Evolutionary conservation across 352 stramenopile species (phyloP), one percentile per base, ranked within the genome.

Genomic region (Phytophthora pluvialis): DNA sequence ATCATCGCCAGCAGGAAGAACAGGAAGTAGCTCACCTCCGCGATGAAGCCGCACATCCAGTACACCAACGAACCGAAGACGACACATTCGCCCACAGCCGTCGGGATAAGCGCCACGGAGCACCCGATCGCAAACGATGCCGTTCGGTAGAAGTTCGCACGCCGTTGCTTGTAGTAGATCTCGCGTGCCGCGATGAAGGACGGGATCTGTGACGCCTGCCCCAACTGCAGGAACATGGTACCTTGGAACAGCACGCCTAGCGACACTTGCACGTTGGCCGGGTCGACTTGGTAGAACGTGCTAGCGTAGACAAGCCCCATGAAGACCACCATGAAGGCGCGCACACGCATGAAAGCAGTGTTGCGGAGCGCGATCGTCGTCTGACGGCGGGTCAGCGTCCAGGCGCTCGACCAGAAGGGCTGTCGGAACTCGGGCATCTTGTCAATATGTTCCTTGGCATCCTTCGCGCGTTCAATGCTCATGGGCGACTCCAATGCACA

Each of bases 101-200:
- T 59, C 44, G 73, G 50, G n/a, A 76, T 42, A 21, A 54, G 50
- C 4, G 40, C 38, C 25, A 60, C 42, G 3, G 42, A 33, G 25
- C 25, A 52, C 0, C 31, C 76, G 43, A 90, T 44, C 25, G 86
- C 69, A 44, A 88, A 93, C 25, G 76, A 72, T 21, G 72, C 74
- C 9, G 82, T 69, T 9, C 75, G 73, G 45, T 83, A 95, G 62
- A 93, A 92, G 60, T 93, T 91, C 10, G 75, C 65, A 35, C 82
- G 75, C 31, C 31, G 31, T 35, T 93, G 84, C 51, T 89, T 91
- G 73, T 91, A 90, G 71, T 83, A 93, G 26, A 81, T 57, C 10
- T 47, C 66, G 33, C 64, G 72, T 12, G 59, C 64, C 10, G 82
- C 69, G 57, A 93, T 85, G 46, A 93, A 79, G 9, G 65, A 70